phyloP scores from a whole-genome alignment of 441 rosid genomes.

The Hypseocharis bilobata region DNA sequence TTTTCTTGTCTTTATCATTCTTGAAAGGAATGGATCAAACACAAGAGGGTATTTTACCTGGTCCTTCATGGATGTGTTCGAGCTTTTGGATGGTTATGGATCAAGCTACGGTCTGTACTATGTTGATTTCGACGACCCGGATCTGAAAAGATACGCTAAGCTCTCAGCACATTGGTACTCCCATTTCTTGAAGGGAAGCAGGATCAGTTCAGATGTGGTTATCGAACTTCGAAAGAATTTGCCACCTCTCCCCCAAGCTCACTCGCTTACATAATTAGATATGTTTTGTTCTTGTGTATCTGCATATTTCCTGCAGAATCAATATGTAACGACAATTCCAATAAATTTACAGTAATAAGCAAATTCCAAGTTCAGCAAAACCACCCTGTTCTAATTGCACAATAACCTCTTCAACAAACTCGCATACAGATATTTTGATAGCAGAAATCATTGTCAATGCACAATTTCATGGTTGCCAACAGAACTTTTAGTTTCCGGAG shows the following conservation, averaged over 20 bases:
- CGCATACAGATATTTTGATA: neutral
- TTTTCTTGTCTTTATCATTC: neutral
- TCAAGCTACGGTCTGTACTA: slow-evolving; percentile 12
- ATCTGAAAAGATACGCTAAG: slow-evolving; percentile 10
- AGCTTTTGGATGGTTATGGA: neutral
- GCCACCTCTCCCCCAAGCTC: too few relatives aligned
- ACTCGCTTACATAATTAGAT: too few relatives aligned
- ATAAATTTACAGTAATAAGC: neutral
- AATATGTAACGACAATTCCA: neutral
- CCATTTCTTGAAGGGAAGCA: slow-evolving; percentile 8
- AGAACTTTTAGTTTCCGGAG: neutral
- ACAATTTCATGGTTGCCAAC: slow-evolving; percentile 1
- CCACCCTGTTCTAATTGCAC: neutral
- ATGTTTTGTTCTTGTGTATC: too few relatives aligned
- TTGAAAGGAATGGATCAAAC: slow-evolving; percentile 15
- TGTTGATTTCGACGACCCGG: slow-evolving; percentile 12
- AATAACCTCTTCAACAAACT: neutral
- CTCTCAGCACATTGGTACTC: slow-evolving; percentile 16
- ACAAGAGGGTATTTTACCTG: slow-evolving; percentile 11
- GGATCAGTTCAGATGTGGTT: neutral
- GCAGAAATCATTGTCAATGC: neutral
- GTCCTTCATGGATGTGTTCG: slow-evolving; percentile 14
- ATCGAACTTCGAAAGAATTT: neutral
- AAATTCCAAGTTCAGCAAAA: too few relatives aligned
- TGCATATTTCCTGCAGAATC: neutral